Conservation (phyloP, 176 grass and related monocot species). For the Aegilops speltoides region DNA sequence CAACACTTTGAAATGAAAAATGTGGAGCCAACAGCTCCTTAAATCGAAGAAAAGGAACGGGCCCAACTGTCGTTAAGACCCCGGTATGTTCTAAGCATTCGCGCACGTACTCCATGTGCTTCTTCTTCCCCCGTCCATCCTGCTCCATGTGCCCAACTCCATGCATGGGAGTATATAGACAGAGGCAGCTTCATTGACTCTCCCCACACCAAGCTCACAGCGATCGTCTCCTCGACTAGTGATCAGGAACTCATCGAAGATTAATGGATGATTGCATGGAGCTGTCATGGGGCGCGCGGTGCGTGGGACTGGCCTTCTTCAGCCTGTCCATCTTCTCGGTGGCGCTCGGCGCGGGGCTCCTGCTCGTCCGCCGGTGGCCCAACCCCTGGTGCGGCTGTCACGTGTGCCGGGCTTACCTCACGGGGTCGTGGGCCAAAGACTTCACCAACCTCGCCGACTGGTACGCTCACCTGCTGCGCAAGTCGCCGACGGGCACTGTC, state of each 20-base stretch:
- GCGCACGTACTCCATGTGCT: no score
- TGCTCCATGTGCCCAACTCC: neutral
- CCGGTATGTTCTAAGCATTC: no score
- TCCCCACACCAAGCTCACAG: neutral
- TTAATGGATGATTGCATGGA: no score
- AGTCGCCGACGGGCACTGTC: conserved; percentile 42
- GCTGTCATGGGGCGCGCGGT: no score
- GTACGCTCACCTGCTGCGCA: conserved; percentile 27
- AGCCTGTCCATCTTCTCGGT: no score
- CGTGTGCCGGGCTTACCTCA: neutral
- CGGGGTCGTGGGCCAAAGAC: neutral
- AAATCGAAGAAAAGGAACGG: no score
- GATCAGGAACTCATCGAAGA: neutral
- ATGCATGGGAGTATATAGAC: neutral
- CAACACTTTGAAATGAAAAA: no score
- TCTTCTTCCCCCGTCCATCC: neutral
- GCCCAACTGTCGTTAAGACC: neutral
- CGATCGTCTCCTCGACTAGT: neutral
- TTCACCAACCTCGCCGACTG: neutral
- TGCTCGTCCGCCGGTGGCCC: neutral
- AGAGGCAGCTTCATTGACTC: neutral
- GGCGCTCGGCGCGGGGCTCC: no score
- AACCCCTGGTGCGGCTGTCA: conserved; percentile 38
- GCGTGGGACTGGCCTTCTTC: no score
- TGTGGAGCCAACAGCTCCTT: no score